Conservation (phyloP, 2,329 filamentous ascomycete genomes). For the Stromatinia cepivora region DNA sequence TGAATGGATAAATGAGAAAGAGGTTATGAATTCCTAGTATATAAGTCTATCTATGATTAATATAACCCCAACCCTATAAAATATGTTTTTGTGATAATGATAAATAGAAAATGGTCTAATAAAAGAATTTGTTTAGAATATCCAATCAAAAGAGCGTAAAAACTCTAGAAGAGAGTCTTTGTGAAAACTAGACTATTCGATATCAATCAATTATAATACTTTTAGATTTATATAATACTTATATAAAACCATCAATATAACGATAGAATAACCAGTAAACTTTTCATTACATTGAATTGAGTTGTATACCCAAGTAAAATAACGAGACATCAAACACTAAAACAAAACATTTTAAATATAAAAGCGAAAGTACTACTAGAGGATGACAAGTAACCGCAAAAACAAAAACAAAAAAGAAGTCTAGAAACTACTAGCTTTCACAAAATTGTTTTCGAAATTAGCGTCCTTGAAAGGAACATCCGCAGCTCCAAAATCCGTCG, state of each 20-base stretch:
- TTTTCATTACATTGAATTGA: neutral
- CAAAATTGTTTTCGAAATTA: conserved; percentile 46
- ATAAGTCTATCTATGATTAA: too few species aligned
- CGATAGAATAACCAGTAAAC: neutral
- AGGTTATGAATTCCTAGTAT: too few species aligned
- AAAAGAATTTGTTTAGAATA: too few species aligned
- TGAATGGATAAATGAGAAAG: too few species aligned
- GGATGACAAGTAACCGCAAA: neutral
- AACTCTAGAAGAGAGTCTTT: too few species aligned
- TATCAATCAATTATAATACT: too few species aligned
- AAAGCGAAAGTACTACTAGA: neutral
- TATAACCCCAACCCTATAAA: too few species aligned
- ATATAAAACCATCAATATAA: neutral
- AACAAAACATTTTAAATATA: neutral
- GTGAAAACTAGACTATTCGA: too few species aligned
- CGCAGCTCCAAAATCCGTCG: conserved; percentile 46
- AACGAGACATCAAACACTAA: neutral
- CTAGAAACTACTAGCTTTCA: conserved; percentile 40
- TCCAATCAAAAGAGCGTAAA: too few species aligned
- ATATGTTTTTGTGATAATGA: too few species aligned
- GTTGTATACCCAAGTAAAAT: neutral
- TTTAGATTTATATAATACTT: too few species aligned
- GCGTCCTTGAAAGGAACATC: conserved; percentile 46
- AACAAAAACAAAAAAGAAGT: neutral
- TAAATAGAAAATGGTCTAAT: too few species aligned